Evolutionary conservation across 2,329 filamentous ascomycete genomes (phyloP), one percentile per base, ranked within the genome.

Genomic region (Lachnellula occidentalis): DNA sequence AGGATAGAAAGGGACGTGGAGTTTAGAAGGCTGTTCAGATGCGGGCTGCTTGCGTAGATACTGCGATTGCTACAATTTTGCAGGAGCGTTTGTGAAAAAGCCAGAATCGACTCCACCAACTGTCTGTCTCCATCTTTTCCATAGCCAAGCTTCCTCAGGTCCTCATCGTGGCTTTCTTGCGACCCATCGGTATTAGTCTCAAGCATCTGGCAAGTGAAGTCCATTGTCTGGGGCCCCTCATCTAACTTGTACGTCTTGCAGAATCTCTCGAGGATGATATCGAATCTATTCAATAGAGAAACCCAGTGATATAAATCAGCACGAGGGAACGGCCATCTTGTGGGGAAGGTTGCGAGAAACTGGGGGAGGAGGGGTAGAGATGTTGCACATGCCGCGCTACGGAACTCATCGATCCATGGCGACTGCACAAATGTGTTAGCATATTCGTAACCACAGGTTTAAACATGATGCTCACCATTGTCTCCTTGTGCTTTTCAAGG

Each of bases 301-400:
- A 99, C 96, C 95, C 95, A 99, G 77, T 99, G 92, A 70, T 97
- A 97, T 31, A 97, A 77, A 70, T 99, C 94, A 57, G 94, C 95
- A 70, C 92, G 84, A 39, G 92, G 92, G 67, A 97, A 95, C 2
- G 92, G 91, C 94, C 94, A 99, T 79, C 86, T 79, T 61, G 86
- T 85, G 55, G 92, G 91, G 69, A 97, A 97, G 53, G 80, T 82
- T 64, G 80, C 78, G 61, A 99, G 86, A 62, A 87, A 82, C 64
- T 82, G 76, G 63, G 90, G 89, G 62, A 99, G 79, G 69, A 88
- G 82, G 66, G 87, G 85, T 66, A 96, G 75, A 47, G 90, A 82
- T 61, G 81, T 78, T 55, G 80, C 79, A 62, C 83, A 84, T 48
- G 88, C 85, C 62, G 79, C 78, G 65, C 85, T 77, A 66, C 96